These are phyloP conservation scores for Paramecium sonneborni DNA, from an alignment of 73 alveolate species.

Conservation along the genomic window DNA sequence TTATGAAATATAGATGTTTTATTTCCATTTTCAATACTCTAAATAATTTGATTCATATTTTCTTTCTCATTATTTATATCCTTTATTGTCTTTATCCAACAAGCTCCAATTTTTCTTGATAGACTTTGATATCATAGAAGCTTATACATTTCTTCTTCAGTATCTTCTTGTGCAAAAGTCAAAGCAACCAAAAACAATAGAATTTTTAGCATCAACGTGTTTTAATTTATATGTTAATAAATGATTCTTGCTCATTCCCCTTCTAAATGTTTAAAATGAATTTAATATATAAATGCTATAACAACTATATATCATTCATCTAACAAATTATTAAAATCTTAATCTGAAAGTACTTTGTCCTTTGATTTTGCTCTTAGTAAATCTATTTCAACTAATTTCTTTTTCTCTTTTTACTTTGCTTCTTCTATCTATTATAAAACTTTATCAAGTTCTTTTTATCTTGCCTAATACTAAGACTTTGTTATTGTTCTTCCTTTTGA, in stretches of 20 bases:
- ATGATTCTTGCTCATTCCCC: neutral
- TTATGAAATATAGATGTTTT: neutral
- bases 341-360: slow-evolving; percentile 9
- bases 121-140: neutral
- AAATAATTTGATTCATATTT: neutral
- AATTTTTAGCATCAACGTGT: neutral
- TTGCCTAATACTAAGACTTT: neutral
- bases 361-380: slow-evolving; percentile 1
- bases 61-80: neutral
- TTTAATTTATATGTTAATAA: neutral
- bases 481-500: neutral
- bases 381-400: slow-evolving; percentile 16
- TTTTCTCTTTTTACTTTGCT: slow-evolving; percentile 10
- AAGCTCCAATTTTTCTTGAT: neutral
- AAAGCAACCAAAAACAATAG: neutral
- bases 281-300: neutral
- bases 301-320: slow-evolving; percentile 21
- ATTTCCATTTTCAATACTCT: neutral
- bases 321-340: slow-evolving; percentile 42
- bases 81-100: neutral
- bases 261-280: neutral
- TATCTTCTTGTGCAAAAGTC: neutral
- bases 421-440: neutral
- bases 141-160: neutral
- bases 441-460: slow-evolving; percentile 49